Percentiles rank a stretch among this genome's conserved stretches.
Conservation (phyloP, 1,284 basidiomycete genomes). For the Naganishia sp. region DNA sequence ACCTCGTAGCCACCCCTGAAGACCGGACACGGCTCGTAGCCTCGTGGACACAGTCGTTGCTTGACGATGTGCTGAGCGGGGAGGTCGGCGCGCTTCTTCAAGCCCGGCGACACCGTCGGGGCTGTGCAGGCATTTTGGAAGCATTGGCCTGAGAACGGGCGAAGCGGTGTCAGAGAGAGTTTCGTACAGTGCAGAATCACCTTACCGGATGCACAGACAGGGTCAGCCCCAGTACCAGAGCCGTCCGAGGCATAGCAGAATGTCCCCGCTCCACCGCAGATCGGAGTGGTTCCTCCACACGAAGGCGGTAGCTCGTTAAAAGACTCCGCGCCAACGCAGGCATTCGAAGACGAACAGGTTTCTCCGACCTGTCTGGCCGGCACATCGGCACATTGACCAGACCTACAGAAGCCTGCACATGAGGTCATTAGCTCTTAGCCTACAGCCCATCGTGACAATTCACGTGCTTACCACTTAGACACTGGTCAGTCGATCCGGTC, state of each 20-base stretch:
- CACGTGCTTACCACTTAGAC: too few relatives aligned
- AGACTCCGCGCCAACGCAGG: background rate
- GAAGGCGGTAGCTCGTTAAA: background rate
- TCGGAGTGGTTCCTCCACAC: background rate
- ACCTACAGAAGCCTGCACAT: too few relatives aligned
- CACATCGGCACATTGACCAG: too few relatives aligned
- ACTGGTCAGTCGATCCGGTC: background rate
- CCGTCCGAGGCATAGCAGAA: conserved; percentile 6
- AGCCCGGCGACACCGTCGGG: background rate
- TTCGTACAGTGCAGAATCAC: background rate
- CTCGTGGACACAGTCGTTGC: conserved; percentile 2
- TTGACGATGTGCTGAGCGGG: background rate
- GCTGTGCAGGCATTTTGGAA: background rate
- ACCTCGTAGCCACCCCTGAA: conserved; percentile 18
- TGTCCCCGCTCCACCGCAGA: background rate
- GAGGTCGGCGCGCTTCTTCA: background rate
- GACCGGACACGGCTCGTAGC: conserved; percentile 9
- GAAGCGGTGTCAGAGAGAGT: too few relatives aligned
- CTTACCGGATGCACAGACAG: conserved; percentile 18
- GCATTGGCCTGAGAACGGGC: conserved; percentile 4
- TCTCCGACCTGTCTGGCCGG: too few relatives aligned
- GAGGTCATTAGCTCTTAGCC: too few relatives aligned
- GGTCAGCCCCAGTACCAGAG: background rate
- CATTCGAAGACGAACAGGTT: too few relatives aligned
- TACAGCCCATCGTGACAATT: too few relatives aligned